Evolutionary conservation across 2,329 filamentous ascomycete species (phyloP), one percentile per base, ranked within the genome.

Genomic region (Cladobotryum protrusum): DNA sequence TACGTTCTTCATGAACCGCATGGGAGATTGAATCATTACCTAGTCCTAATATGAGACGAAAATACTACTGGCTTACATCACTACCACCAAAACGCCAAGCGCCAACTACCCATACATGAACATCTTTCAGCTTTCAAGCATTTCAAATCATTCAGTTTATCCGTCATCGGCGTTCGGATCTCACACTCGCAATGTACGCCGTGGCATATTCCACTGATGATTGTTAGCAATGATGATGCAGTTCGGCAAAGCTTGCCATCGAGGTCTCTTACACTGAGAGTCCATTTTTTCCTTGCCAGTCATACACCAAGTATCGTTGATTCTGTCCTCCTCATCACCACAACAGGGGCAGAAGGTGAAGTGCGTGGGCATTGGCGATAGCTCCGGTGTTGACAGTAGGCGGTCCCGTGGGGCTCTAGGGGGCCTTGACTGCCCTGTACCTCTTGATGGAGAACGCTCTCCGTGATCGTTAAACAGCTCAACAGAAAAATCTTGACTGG

Each of bases 261-360:
- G n/a, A 24, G 39, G 37, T 18, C 20, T 24, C 50, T 46, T 47
- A 52, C 50, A 18, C 44, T 52, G 50, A 44, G 43, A 33, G n/a
- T 52, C 43, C 50, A 50, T 52, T 29, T 50, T 52, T 18, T 52
- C 47, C 15, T 50, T 45, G 11, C 43, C 36, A 15, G 42, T 48
- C 50, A 52, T 49, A 17, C 48, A 43, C 50, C 50, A 52, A 18
- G 47, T 49, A 15, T 52, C 50, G 35, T 50, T 50, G 15, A 52
- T 52, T 20, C 47, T 45, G 17, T 40, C 39, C 2, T 52, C 50
- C 13, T 52, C 50, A 35, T 52, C 47, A 7, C 33, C 43, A 33
- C 47, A 50, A 41, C 50, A 52, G 17, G 50, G 43, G 29, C 50
- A 52, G 37, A 52, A 52, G n/a, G 35, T 43, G 19, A 34, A 52